Evolutionary conservation across 2,329 filamentous ascomycete genomes (phyloP).

Genomic region (Calycina herbarum): DNA sequence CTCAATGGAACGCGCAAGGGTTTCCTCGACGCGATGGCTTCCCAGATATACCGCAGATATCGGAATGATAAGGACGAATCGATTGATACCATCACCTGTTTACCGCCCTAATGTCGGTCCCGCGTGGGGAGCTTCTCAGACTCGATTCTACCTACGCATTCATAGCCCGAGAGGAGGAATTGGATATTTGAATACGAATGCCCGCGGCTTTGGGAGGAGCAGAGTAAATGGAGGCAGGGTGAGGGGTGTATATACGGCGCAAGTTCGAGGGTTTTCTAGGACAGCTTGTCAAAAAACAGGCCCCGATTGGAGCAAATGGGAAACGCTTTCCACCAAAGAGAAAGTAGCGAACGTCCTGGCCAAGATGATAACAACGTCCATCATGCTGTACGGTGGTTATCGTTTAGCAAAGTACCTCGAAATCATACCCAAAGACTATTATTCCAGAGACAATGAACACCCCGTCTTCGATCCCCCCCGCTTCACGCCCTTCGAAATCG

Average conservation of each 20-base stretch:
- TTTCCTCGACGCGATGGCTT: not conserved
- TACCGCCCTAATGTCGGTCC: not conserved
- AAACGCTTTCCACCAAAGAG: not conserved
- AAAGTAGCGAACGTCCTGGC: too few relatives aligned
- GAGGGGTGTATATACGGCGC: not conserved
- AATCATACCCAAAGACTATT: not conserved
- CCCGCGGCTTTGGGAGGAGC: not conserved
- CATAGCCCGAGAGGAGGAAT: not conserved
- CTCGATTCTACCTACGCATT: not conserved
- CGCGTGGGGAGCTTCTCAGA: not conserved
- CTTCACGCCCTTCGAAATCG: constrained; percentile 5
- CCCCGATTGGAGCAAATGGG: too few relatives aligned
- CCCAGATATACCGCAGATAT: not conserved
- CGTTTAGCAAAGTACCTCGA: not conserved
- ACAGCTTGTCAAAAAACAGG: not conserved
- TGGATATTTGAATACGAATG: not conserved
- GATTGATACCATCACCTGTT: not conserved
- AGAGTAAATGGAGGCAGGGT: not conserved
- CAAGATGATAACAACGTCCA: too few relatives aligned
- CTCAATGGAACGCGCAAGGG: not conserved
- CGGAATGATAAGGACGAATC: not conserved
- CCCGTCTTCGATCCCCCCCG: not conserved
- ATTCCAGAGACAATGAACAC: not conserved
- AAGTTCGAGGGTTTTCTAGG: not conserved
- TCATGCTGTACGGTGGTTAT: too few relatives aligned